Percentiles rank a stretch among this genome's conserved stretches.
phyloP scores from a whole-genome alignment of 106 monocot genomes.

The Phalaenopsis aphrodite region DNA sequence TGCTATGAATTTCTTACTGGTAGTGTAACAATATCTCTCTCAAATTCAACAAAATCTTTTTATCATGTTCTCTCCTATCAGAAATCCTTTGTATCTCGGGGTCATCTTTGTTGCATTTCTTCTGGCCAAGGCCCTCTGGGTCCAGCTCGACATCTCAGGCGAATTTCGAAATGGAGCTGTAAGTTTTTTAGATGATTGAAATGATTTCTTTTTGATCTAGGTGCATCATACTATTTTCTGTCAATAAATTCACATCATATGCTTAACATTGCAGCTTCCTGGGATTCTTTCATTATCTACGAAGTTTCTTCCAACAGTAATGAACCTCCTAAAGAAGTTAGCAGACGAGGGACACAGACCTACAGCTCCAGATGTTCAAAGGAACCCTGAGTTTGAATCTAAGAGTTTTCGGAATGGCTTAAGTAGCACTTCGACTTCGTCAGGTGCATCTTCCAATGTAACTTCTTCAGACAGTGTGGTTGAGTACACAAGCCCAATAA shows the following conservation, averaged over 20 bases:
- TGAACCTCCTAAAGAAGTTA: conserved; percentile 80
- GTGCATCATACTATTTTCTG: not conserved
- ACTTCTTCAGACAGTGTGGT: conserved; percentile 48
- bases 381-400: conserved; percentile 33
- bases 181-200: conserved; percentile 19
- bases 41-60: not conserved
- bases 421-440: conserved; percentile 26
- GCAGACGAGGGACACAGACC: conserved; percentile 76
- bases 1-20: not conserved
- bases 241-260: not conserved
- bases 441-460: conserved; percentile 52
- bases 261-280: conserved; percentile 49
- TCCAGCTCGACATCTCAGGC: conserved; percentile 81
- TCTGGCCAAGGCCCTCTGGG: conserved; percentile 88
- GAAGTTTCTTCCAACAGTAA: conserved; percentile 81
- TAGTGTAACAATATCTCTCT: not conserved
- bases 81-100: conserved; percentile 81
- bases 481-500: conserved; percentile 52
- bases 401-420: conserved; percentile 30
- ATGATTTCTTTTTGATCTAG: not conserved
- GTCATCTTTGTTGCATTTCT: conserved; percentile 77
- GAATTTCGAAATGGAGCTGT: conserved; percentile 85
- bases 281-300: conserved; percentile 74
- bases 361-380: conserved; percentile 20
- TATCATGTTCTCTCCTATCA: conserved; percentile 14